phyloP scores from a whole-genome alignment of 371 early-diverging fungal genomes.

The Conidiobolus incongruus region DNA sequence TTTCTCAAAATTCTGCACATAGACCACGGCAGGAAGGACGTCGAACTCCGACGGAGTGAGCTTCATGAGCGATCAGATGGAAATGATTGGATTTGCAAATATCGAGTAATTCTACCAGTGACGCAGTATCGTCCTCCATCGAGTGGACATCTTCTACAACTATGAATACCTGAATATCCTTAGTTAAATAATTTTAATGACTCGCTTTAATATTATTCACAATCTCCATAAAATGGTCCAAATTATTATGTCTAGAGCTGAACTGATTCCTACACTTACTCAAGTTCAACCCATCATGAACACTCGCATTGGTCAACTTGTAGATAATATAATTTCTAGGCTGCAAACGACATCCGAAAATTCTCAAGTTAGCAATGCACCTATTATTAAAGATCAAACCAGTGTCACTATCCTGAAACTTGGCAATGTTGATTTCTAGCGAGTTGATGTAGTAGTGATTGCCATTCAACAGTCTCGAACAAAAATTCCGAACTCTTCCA shows the following conservation, averaged over 20 bases:
- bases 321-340: slow-evolving; percentile 37
- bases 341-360: slow-evolving; percentile 41
- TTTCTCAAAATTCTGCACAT: slow-evolving; percentile 13
- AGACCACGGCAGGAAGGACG: slow-evolving; percentile 45
- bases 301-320: slow-evolving; percentile 57
- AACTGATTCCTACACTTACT: slow-evolving; percentile 21
- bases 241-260: slow-evolving; percentile 40
- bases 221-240: slow-evolving; percentile 17
- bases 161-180: slow-evolving; percentile 26
- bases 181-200: too few relatives aligned
- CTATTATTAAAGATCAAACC: slow-evolving; percentile 65
- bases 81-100: slow-evolving; percentile 15
- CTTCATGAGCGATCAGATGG: slow-evolving; percentile 21
- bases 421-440: slow-evolving; percentile 32
- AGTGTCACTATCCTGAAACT: slow-evolving; percentile 28
- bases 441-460: slow-evolving; percentile 31
- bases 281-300: slow-evolving; percentile 52
- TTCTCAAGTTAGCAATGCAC: slow-evolving; percentile 52
- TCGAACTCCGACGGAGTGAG: slow-evolving; percentile 60
- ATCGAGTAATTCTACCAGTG: slow-evolving; percentile 29
- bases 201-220: slow-evolving; percentile 9
- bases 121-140: slow-evolving; percentile 65
- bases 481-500: too few relatives aligned
- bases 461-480: slow-evolving; percentile 53
- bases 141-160: slow-evolving; percentile 58